A percentile compares a stretch with the other conserved stretches of the same genome.
These are phyloP conservation scores for Pseudomonodictys pantanalensis DNA, from an alignment of 495 filamentous ascomycete species.

Conservation along the genomic window DNA sequence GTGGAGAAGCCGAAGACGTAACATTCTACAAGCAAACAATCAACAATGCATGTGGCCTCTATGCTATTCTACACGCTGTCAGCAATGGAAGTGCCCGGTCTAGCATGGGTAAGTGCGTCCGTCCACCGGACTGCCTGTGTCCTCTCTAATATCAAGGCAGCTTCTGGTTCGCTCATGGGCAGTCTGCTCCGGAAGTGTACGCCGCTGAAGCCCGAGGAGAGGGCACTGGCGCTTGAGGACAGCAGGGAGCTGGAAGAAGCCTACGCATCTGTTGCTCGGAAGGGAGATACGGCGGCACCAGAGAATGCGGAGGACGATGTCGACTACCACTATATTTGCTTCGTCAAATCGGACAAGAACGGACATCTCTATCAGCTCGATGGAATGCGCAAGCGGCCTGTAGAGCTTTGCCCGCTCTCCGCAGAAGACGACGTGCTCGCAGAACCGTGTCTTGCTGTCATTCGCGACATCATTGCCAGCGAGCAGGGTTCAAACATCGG, in stretches of 20 bases:
- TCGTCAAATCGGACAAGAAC: slow-evolving; percentile 33
- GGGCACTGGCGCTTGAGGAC: slow-evolving; percentile 26
- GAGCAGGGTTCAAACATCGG: slow-evolving; percentile 16
- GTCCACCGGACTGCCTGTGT: not conserved
- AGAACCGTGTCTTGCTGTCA: slow-evolving; percentile 18
- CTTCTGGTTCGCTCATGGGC: slow-evolving; percentile 5
- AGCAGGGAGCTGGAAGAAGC: slow-evolving; percentile 32
- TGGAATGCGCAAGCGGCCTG: slow-evolving; percentile 34
- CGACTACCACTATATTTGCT: slow-evolving; percentile 36
- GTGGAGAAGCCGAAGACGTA: slow-evolving; percentile 23
- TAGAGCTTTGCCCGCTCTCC: slow-evolving; percentile 26
- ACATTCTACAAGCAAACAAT: slow-evolving; percentile 42
- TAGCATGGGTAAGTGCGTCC: slow-evolving; percentile 26
- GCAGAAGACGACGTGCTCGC: slow-evolving; percentile 31
- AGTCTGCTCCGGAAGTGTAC: slow-evolving; percentile 9
- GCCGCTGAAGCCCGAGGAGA: slow-evolving; percentile 18
- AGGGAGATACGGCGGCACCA: slow-evolving; percentile 32
- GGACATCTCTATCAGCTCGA: slow-evolving; percentile 35
- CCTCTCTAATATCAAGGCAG: slow-evolving; percentile 1
- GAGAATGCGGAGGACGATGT: slow-evolving; percentile 32
- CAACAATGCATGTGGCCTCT: slow-evolving; percentile 42
- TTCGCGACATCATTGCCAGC: slow-evolving; percentile 20
- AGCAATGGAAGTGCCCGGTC: slow-evolving; percentile 32
- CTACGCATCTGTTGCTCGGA: slow-evolving; percentile 27
- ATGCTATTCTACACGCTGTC: slow-evolving; percentile 38